Conservation (phyloP, 2,329 filamentous ascomycete species). For the Trichoderma sp. region DNA sequence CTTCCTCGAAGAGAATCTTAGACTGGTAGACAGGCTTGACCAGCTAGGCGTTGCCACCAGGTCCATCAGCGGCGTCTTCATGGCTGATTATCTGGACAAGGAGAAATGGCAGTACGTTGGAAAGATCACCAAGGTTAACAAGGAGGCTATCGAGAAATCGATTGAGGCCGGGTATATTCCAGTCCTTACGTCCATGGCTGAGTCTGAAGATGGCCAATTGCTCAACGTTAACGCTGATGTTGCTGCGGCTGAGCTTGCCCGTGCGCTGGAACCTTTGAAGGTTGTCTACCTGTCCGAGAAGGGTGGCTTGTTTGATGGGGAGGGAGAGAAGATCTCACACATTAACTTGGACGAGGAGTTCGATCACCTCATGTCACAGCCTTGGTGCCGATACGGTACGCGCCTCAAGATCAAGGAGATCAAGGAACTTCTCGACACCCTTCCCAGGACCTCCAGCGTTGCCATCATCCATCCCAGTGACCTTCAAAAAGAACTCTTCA, state of each 20-base stretch:
- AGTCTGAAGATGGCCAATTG: constrained; percentile 85
- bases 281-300: constrained; percentile 99
- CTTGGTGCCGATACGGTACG: constrained; percentile 94
- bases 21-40: constrained; percentile 85
- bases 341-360: constrained; percentile 98
- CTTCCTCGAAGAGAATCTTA: constrained; percentile 93
- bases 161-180: constrained; percentile 90
- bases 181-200: constrained; percentile 93
- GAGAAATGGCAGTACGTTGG: constrained; percentile 95
- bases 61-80: constrained; percentile 88
- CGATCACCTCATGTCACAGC: constrained; percentile 85
- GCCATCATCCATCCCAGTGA: constrained; percentile 97
- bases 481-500: constrained; percentile 94
- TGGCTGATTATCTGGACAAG: constrained; percentile 92
- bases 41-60: constrained; percentile 84
- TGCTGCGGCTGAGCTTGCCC: constrained; percentile 87
- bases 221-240: constrained; percentile 98
- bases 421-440: constrained; percentile 83
- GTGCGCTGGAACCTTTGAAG: constrained; percentile 87
- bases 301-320: constrained; percentile 90
- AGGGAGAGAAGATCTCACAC: constrained; percentile 90
- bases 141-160: constrained; percentile 82
- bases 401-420: constrained; percentile 97
- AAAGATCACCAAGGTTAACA: constrained; percentile 91
- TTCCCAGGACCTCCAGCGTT: constrained; percentile 89